Base-by-base conservation (phyloP, 179 eudicot genomes). In the Beta macrorhiza region DNA sequence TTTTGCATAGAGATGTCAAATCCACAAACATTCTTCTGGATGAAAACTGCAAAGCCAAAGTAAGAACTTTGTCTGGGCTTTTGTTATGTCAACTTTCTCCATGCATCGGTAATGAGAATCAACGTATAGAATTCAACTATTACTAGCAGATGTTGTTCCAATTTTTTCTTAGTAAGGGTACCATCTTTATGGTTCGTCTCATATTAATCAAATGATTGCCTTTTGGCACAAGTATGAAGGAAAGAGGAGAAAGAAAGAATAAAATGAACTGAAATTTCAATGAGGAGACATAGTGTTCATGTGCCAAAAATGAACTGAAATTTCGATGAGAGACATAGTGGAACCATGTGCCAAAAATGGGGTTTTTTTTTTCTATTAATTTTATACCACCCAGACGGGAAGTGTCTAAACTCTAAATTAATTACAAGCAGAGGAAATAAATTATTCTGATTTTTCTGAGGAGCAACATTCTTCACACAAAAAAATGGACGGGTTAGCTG, bases 1-100 rank as follows among this genome's bases (percentile, higher is more conserved):
- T 95, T 61, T 86, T 95, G 88, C 99, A 95, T 80, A 92, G 99
- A 84, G 99, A 95, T 86, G 98, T 95, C 78, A 95, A 95, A 86
- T 95, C 99, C 57, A 89, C 93, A 3, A 95, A 95, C 82, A 87
- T 95, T 83, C 93, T 95, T 73, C 82, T 95, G 72, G 98, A 95
- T 80, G 97, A 91, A 82, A 89, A 88, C 12, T 91, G 93, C 96
- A 90, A 91, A 76, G 91, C 99, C 47, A 93, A 95, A 87, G 99
- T 95, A 86, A 64, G 89, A 74, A 47, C 5, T 25, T 37, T 59
- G 14, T 19, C 73, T 29, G 56, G 47, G 22, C 22, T 44, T 20
- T 45, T 45, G 29, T 59, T 53, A 49, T 53, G 56, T 64, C 25
- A 20, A 20, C 32, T 76, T 76, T 15, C 63, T 9, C 7, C 42